Conservation (phyloP, 1,284 basidiomycete species). For the Schizophyllum amplum region DNA sequence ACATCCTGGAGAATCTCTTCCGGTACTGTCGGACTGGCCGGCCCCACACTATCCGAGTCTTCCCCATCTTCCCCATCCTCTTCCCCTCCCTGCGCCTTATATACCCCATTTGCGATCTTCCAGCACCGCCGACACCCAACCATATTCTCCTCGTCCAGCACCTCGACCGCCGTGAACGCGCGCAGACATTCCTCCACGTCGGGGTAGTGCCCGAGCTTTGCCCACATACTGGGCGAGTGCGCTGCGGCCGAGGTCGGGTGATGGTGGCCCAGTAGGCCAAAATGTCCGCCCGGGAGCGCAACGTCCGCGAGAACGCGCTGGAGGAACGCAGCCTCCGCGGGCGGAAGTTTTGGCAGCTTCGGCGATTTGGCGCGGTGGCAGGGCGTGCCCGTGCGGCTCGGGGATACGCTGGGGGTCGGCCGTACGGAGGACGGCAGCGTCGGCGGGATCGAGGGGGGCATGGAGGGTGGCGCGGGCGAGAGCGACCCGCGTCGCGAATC, state of each 20-base stretch:
- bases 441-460: constrained; percentile 6
- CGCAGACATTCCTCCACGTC: constrained; percentile 70
- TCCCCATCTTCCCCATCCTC: constrained; percentile 23
- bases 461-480: constrained; percentile 4
- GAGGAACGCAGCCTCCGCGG: constrained; percentile 54
- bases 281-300: constrained; percentile 13
- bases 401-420: background rate
- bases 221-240: constrained; percentile 27
- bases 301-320: constrained; percentile 59
- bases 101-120: constrained; percentile 71
- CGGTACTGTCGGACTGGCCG: constrained; percentile 6
- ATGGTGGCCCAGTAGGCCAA: constrained; percentile 8
- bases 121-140: constrained; percentile 92
- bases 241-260: constrained; percentile 11
- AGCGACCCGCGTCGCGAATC: constrained; percentile 5
- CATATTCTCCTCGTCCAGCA: constrained; percentile 88
- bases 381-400: constrained; percentile 16
- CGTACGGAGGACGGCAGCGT: constrained; percentile 1
- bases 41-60: constrained; percentile 26
- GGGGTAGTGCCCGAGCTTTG: constrained; percentile 42
- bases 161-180: constrained; percentile 85
- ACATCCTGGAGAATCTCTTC: constrained; percentile 1
- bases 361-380: constrained; percentile 28
- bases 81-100: constrained; percentile 22
- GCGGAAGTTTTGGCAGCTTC: constrained; percentile 42